Conservation (phyloP, 2,329 filamentous ascomycete genomes). For the Capronia coronata region DNA sequence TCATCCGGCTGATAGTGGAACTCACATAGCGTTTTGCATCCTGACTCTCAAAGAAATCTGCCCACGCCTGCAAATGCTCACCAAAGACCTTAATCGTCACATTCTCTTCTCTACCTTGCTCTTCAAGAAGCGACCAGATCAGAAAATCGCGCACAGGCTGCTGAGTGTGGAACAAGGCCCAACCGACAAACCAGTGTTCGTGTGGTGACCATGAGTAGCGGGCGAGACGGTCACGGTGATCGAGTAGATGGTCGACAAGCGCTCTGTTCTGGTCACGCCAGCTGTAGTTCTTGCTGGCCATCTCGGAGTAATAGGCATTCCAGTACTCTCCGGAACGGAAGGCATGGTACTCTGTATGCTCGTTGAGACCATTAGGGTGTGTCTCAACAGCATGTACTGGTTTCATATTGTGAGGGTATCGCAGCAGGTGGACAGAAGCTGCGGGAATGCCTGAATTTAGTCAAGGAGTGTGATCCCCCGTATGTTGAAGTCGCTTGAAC, state of each 20-base stretch:
- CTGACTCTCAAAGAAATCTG: conserved; percentile 10
- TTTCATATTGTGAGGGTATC: no score
- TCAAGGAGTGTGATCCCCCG: no score
- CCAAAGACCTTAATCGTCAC: conserved; percentile 14
- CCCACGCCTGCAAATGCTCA: conserved; percentile 12
- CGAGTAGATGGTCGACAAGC: conserved; percentile 1
- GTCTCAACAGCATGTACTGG: no score
- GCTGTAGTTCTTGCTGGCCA: not conserved
- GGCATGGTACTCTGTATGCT: not conserved
- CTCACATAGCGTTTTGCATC: not conserved
- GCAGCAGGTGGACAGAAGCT: no score
- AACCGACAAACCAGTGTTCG: conserved; percentile 12
- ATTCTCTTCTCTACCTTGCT: not conserved
- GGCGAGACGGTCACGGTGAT: conserved; percentile 7
- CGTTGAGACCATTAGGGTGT: not conserved
- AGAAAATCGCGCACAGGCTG: conserved; percentile 9
- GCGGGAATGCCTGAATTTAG: no score
- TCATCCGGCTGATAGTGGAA: not conserved
- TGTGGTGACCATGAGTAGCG: not conserved
- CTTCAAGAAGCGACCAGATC: conserved; percentile 10
- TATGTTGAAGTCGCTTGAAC: no score
- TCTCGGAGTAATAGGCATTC: not conserved
- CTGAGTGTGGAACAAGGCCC: conserved; percentile 8
- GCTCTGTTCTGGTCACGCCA: conserved; percentile 2
- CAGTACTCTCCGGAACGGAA: not conserved